Base-by-base conservation (phyloP, 164 flowering plant genomes). In the Amborella trichopoda region DNA sequence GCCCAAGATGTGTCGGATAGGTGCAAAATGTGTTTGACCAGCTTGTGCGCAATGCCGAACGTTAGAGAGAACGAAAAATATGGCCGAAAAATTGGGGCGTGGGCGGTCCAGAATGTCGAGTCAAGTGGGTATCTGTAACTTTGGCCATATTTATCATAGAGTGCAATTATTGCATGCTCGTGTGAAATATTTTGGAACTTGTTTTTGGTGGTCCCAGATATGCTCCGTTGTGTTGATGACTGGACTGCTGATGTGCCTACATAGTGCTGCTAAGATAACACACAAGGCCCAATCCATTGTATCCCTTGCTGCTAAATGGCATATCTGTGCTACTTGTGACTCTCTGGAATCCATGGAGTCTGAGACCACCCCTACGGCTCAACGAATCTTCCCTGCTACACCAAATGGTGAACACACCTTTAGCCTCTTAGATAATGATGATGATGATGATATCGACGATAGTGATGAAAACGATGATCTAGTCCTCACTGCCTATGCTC, bases 221-320 rank as follows among this genome's bases (percentile, higher is more conserved):
- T 81, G 95, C 61, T 85, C 91, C 0, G 53, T 83, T 28, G 80
- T 83, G 4, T 70, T 86, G 20, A 64, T 83, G 21, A 68, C 86
- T 0, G 95, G 76, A 19, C 68, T 90, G 3, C 42, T 65, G 41
- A 77, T 90, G 40, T 32, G 78, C 36, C 26, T 90, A 42, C 60
- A 94, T 4, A 81, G 97, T 47, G 95, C 95, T n/a, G 71, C 94
- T 2, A 81, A 78, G 64, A 86, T 90, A 55, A 90, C 97, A 1
- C 97, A 90, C 67, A 83, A 81, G 62, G 97, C 91, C 6, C 97
- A 79, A 48, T 54, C 80, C 0, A 67, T 85, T 8, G 80, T 86
- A 0, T 56, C 74, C 53, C 76, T 79, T 9, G 95, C 97, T 14
- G 69, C 95, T 18, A 86, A 78, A 64, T 90, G 95, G 97, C 94